Evolutionary conservation across 1,284 basidiomycete species (phyloP), one percentile per base, ranked within the genome.

Genomic region (Sparassis latifolia): DNA sequence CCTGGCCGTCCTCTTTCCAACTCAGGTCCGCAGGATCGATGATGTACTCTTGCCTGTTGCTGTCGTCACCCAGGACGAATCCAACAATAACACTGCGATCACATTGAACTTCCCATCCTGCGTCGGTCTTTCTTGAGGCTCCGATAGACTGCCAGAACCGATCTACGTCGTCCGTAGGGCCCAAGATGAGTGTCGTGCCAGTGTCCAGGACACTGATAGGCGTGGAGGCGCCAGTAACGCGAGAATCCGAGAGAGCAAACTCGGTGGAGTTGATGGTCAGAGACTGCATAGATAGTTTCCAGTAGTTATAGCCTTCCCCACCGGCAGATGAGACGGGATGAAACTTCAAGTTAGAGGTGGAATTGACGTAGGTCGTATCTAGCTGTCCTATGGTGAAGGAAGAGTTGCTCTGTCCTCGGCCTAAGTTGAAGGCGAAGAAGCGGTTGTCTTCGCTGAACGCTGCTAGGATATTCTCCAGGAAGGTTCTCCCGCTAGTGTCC

Each of bases 181-280:
- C 80, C 5, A 81, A 69, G 37, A 80, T 69, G 46, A 83, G 69
- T 4, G 79, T 82, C 35, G 80, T 82, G 3, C 79, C 79, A 28
- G 77, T 77, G 55, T 82, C 81, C 28, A 82, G 66, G 28, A 84
- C 72, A 4, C 74, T 78, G 49, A 83, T 73, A 1, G 75, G 73
- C 6, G 68, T 62, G 9, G 62, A 48, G 33, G 76, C 67, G 10
- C 71, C 72, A 29, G 58, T 62, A n/a, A 81, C 66, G 46, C 73
- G 71, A 3, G 80, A 80, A 27, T 60, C 55, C 0, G 79, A 74
- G 35, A 81, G 59, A n/a, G 75, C 58, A 12, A 70, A 60, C 6
- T 60, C 50, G 10, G 61, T 62, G 2, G 67, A 66, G 51, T 79
- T 71, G 56, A 81, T 65, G 10, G 71, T 76, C 47, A 82, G 54